Conservation (phyloP, 768 basidiomycete genomes). For the Mycena belliarum region DNA sequence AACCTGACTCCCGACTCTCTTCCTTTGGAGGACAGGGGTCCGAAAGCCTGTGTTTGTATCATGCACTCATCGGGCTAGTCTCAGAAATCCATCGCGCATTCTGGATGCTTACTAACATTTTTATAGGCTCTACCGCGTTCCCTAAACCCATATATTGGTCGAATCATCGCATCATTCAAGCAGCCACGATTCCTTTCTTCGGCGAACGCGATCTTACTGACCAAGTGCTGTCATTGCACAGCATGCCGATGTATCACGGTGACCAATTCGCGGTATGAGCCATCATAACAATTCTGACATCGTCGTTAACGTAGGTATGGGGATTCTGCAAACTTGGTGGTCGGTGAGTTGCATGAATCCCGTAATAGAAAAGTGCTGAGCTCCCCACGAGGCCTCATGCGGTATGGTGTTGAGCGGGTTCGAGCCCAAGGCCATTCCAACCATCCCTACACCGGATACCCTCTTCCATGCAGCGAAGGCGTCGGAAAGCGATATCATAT, state of each 20-base stretch:
- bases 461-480: slow-evolving; percentile 22
- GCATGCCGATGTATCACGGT: slow-evolving; percentile 34
- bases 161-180: slow-evolving; percentile 14
- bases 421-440: slow-evolving; percentile 27
- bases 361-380: slow-evolving; percentile 1
- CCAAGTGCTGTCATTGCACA: slow-evolving; percentile 25
- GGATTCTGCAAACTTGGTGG: slow-evolving; percentile 16
- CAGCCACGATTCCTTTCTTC: slow-evolving; percentile 19
- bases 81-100: too few relatives aligned
- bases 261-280: background rate
- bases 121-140: slow-evolving; percentile 24
- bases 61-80: slow-evolving; percentile 36
- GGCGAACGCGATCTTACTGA: slow-evolving; percentile 29
- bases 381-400: slow-evolving; percentile 19
- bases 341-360: background rate
- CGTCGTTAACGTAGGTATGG: slow-evolving; percentile 2
- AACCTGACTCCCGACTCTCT: slow-evolving; percentile 5
- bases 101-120: background rate
- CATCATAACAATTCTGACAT: background rate
- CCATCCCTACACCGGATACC: slow-evolving; percentile 27
- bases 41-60: slow-evolving; percentile 18
- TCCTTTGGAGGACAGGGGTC: slow-evolving; percentile 12
- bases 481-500: slow-evolving; percentile 26
- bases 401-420: slow-evolving; percentile 27
- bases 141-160: slow-evolving; percentile 27